Conservation (phyloP, 257 asterid species). For the Galeopsis tetrahit region DNA sequence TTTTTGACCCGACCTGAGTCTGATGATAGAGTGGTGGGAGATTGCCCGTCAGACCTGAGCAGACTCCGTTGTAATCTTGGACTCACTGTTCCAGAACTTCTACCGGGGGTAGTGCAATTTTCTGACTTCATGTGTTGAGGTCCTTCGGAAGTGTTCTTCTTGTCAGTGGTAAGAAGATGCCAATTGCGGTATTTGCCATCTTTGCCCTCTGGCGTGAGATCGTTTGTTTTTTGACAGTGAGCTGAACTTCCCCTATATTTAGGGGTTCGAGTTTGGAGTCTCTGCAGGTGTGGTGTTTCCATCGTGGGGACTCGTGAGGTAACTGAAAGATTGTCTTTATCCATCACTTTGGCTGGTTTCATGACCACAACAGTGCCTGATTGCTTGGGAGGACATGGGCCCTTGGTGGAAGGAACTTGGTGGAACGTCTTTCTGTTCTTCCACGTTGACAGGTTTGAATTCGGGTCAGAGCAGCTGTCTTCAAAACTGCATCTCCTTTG, state of each 20-base stretch:
- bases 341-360: slow-evolving; percentile 50
- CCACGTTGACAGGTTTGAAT: slow-evolving; percentile 34
- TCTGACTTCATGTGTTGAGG: slow-evolving; percentile 48
- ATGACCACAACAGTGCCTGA: slow-evolving; percentile 42
- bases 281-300: slow-evolving; percentile 45
- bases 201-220: slow-evolving; percentile 44
- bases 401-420: slow-evolving; percentile 42
- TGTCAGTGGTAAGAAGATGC: slow-evolving; percentile 40
- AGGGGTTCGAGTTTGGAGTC: slow-evolving; percentile 37
- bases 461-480: slow-evolving; percentile 21
- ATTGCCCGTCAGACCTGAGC: slow-evolving; percentile 42
- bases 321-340: slow-evolving; percentile 38
- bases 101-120: slow-evolving; percentile 42
- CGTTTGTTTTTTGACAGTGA: slow-evolving; percentile 42
- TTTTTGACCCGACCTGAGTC: slow-evolving; percentile 46
- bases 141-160: slow-evolving; percentile 36
- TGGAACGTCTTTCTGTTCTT: slow-evolving; percentile 33
- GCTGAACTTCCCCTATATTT: slow-evolving; percentile 43
- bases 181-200: slow-evolving; percentile 39
- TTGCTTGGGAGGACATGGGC: slow-evolving; percentile 44
- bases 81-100: slow-evolving; percentile 54
- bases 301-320: slow-evolving; percentile 32
- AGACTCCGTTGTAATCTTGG: slow-evolving; percentile 59
- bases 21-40: slow-evolving; percentile 44
- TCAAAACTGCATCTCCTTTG: slow-evolving; percentile 40